Base-by-base conservation (phyloP, 768 basidiomycete species). In the Mycena galopus region DNA sequence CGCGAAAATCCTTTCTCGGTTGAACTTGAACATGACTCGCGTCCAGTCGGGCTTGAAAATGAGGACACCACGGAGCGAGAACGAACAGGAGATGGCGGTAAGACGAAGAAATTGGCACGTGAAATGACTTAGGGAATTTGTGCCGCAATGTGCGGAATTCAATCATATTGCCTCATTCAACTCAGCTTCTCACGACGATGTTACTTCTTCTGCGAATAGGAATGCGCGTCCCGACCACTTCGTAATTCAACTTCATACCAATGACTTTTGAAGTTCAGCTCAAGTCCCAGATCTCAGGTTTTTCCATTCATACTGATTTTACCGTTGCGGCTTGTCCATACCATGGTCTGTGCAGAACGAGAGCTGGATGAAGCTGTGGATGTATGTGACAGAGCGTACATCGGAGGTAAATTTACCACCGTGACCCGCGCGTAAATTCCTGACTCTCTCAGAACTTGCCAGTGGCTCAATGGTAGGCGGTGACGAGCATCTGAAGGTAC, bases 381-480 rank as follows among this genome's bases (percentile, higher is more conserved):
- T 58, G 30, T 67, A 16, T 71, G 69, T 35, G 39, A 62, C 17
- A 61, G 44, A 33, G 73, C 73, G 8, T 67, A 67, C 27, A 39
- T 63, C 19, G 69, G 66, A 66, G 67, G 72, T 73, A 33, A 62
- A 47, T 35, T 21, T 29, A 14, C 12, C 6, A 8, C 7, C 25
- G 27, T 14, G 17, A 4, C 12, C 21, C 23, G 42, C 27, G 19
- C 9, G 35, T 25, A 10, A 29, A 30, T 47, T 50, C n/a, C 11
- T 12, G 32, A 23, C 23, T 69, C 25, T 35, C 59, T 57, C 51
- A 81, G 81, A 81, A 69, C 62, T 61, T 11, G 77, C 79, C 14
- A 78, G 75, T 25, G 59, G 76, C 25, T 79, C 77, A 23, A 77
- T 82, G 59, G 73, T 76, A 9, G 80, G 81, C 14, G 76, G 78